Percentiles rank a stretch among this genome's conserved stretches.
Evolutionary conservation across 176 grass and related monocot genomes (phyloP).

Genomic region (Thinopyrum elongatum): DNA sequence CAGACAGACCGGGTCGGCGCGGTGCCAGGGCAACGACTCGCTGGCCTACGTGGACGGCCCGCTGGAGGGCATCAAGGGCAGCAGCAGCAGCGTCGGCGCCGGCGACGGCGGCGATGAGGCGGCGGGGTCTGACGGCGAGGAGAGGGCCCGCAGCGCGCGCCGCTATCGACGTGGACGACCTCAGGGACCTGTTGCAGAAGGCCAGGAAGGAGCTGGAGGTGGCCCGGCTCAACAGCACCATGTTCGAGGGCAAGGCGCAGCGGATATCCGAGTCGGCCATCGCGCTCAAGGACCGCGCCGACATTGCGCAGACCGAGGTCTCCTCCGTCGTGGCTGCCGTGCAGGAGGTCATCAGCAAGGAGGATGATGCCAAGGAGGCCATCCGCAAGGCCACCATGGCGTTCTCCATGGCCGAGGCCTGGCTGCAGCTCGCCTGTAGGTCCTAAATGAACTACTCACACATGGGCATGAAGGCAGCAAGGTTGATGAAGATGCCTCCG

Average conservation of each 20-base stretch:
- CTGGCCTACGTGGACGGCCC: conserved; percentile 55
- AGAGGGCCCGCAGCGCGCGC: conserved; percentile 1
- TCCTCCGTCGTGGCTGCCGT: conserved; percentile 42
- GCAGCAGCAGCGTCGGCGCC: too few relatives aligned
- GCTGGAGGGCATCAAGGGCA: conserved; percentile 29
- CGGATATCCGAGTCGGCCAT: conserved; percentile 84
- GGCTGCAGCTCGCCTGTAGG: conserved; percentile 53
- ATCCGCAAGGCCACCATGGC: conserved; percentile 77
- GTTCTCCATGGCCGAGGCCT: conserved; percentile 78
- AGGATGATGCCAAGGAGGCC: conserved; percentile 72
- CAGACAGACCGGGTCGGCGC: neutral
- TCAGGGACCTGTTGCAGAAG: conserved; percentile 58
- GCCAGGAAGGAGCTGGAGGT: conserved; percentile 67
- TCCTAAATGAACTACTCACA: too few relatives aligned
- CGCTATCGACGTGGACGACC: conserved; percentile 26
- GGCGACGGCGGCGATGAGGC: neutral
- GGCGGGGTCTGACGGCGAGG: conserved; percentile 34
- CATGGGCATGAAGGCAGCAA: too few relatives aligned
- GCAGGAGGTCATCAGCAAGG: conserved; percentile 74
- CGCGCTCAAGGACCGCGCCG: conserved; percentile 74
- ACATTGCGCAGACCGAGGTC: conserved; percentile 51
- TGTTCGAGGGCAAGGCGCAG: conserved; percentile 91
- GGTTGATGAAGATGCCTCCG: too few relatives aligned
- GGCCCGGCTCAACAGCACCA: conserved; percentile 72
- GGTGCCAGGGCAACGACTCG: conserved; percentile 69